These are phyloP conservation scores for Cenchrus fungigraminus DNA, from an alignment of 176 grass and related monocot species.

Conservation along the genomic window DNA sequence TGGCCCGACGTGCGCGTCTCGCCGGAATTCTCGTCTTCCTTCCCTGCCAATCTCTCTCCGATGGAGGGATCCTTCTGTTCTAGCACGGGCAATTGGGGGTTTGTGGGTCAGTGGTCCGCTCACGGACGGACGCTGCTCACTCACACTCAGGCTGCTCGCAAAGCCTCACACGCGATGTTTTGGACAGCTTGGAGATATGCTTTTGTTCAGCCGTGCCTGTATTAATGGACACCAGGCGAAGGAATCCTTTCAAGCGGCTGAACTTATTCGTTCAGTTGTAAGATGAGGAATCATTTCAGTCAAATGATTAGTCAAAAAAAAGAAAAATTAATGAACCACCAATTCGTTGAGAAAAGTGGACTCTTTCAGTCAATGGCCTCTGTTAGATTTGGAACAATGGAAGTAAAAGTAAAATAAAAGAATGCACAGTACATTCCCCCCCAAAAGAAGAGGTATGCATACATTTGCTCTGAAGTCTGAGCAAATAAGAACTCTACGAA, in stretches of 20 bases:
- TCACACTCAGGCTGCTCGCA: neutral
- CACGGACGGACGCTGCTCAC: neutral
- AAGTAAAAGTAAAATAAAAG: no score
- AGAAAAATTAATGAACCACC: no score
- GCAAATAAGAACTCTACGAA: no score
- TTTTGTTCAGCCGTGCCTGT: neutral
- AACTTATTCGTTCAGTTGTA: neutral
- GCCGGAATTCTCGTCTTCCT: slow-evolving; percentile 17
- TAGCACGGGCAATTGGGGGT: neutral
- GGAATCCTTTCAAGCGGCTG: neutral
- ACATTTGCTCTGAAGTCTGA: no score
- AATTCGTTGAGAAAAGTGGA: no score
- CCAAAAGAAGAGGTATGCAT: no score
- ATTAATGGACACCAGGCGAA: neutral
- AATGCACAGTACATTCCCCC: no score
- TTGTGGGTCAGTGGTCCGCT: neutral
- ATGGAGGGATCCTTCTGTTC: neutral
- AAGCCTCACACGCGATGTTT: neutral
- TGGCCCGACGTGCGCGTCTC: neutral
- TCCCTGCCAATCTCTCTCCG: neutral
- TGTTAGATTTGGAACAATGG: no score
- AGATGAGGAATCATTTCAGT: neutral
- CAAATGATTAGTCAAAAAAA: no score
- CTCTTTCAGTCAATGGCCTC: no score
- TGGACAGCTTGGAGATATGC: neutral